These are phyloP conservation scores for Penicilliopsis zonata DNA, from an alignment of 495 filamentous ascomycete genomes.

Conservation along the genomic window DNA sequence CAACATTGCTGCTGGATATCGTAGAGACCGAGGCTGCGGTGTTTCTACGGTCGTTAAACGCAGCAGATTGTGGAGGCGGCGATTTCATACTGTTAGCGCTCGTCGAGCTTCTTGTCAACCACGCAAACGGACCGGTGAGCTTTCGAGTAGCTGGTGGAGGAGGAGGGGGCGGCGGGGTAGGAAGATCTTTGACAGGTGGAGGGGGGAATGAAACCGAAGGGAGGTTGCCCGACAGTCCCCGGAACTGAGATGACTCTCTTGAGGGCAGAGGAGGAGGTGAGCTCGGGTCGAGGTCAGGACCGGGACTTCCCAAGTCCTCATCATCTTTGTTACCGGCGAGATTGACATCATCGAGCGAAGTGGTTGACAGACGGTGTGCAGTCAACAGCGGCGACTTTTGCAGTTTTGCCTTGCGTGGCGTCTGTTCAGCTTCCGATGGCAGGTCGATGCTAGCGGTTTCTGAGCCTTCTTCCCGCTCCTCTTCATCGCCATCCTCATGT, in stretches of 20 bases:
- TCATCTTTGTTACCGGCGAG: conserved; percentile 44
- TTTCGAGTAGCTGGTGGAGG: conserved; percentile 45
- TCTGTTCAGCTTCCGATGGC: conserved; percentile 19
- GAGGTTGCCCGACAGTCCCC: conserved; percentile 36
- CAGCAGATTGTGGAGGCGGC: conserved; percentile 33
- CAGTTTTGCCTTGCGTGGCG: conserved; percentile 18
- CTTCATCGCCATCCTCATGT: conserved; percentile 7
- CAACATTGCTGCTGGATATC: conserved; percentile 60
- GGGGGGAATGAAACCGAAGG: conserved; percentile 38
- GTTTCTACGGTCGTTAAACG: conserved; percentile 41
- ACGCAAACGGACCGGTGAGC: conserved; percentile 69
- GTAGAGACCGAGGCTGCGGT: conserved; percentile 67
- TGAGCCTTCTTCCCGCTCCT: conserved; percentile 12
- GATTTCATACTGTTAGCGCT: conserved; percentile 46
- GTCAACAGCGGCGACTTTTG: conserved; percentile 44
- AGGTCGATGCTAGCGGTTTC: conserved; percentile 12
- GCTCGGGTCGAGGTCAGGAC: conserved; percentile 17
- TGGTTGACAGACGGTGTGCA: conserved; percentile 50
- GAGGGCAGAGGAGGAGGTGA: conserved; percentile 38
- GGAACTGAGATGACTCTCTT: conserved; percentile 38
- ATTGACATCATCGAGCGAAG: conserved; percentile 59
- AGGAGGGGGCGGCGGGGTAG: conserved; percentile 27
- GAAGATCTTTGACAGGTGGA: conserved; percentile 21
- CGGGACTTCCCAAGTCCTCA: conserved; percentile 14
- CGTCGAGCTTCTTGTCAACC: conserved; percentile 66